A percentile compares a stretch with the other conserved stretches of the same genome.
These are phyloP conservation scores for Panellus pusillus DNA, from an alignment of 768 basidiomycete genomes.

Conservation along the genomic window DNA sequence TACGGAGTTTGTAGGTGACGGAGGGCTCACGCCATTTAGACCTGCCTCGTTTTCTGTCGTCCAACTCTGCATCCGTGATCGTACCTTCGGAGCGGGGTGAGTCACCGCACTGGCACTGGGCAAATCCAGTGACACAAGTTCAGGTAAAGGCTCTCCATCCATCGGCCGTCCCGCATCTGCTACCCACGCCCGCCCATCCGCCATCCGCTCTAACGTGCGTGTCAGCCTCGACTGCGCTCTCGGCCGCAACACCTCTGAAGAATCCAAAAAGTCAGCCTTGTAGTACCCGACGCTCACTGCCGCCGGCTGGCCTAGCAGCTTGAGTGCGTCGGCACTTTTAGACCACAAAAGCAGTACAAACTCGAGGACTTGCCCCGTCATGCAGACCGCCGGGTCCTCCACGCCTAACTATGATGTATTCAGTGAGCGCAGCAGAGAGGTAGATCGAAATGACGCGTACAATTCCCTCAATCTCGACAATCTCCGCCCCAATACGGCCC, in stretches of 20 bases:
- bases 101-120: not conserved
- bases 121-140: slow-evolving; percentile 5
- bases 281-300: slow-evolving; percentile 18
- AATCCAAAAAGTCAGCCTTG: slow-evolving; percentile 16
- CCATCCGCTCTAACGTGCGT: slow-evolving; percentile 9
- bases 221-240: slow-evolving; percentile 19
- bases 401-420: slow-evolving; percentile 10
- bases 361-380: slow-evolving; percentile 7
- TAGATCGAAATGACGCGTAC: slow-evolving; percentile 3
- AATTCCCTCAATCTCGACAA: slow-evolving; percentile 18
- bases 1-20: slow-evolving; percentile 5
- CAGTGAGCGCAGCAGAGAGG: not conserved
- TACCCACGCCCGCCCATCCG: slow-evolving; percentile 13
- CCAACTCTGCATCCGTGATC: slow-evolving; percentile 20
- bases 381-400: slow-evolving; percentile 18
- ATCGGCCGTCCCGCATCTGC: slow-evolving; percentile 10
- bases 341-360: slow-evolving; percentile 19
- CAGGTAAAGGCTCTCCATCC: slow-evolving; percentile 2
- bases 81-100: not conserved
- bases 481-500: slow-evolving; percentile 14
- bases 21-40: not conserved
- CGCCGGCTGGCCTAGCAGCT: slow-evolving; percentile 15
- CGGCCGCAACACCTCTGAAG: slow-evolving; percentile 20
- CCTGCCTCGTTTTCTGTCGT: not conserved
- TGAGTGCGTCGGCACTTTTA: slow-evolving; percentile 17